phyloP scores from a whole-genome alignment of 345 rosid genomes.

The Populus euphratica region DNA sequence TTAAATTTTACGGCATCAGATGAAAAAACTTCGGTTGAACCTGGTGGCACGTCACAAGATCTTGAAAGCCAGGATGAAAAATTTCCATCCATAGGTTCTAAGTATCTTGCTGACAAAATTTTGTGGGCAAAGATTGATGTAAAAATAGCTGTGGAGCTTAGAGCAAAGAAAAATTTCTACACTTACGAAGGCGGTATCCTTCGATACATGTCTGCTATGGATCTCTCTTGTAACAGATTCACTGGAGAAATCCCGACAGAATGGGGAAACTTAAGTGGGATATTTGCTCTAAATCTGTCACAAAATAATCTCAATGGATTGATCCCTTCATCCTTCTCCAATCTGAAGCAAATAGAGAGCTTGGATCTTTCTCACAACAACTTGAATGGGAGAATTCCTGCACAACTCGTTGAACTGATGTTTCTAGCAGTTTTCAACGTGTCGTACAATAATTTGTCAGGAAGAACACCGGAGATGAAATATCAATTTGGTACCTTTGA shows the following conservation, averaged over 20 bases:
- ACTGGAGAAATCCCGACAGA: background rate
- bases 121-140: accelerated
- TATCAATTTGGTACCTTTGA: slow-evolving; percentile 27
- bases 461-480: slow-evolving; percentile 5
- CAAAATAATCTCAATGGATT: slow-evolving; percentile 17
- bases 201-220: background rate
- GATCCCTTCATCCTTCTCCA: slow-evolving; percentile 27
- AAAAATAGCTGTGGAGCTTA: background rate
- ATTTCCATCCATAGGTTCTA: no score
- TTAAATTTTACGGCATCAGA: background rate
- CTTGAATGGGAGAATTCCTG: slow-evolving; percentile 25
- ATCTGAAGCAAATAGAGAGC: slow-evolving; percentile 28
- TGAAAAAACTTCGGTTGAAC: background rate
- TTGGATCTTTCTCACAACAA: slow-evolving; percentile 33
- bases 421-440: slow-evolving; percentile 24
- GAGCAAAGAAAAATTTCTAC: background rate
- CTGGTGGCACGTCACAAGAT: no score
- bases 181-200: background rate
- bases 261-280: background rate
- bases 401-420: slow-evolving; percentile 10
- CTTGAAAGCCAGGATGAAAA: accelerated
- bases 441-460: slow-evolving; percentile 34
- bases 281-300: slow-evolving; percentile 24
- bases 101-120: no score
- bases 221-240: background rate